Conservation (phyloP, 75 land plant genomes). For the Isoetes taiwanensis region DNA sequence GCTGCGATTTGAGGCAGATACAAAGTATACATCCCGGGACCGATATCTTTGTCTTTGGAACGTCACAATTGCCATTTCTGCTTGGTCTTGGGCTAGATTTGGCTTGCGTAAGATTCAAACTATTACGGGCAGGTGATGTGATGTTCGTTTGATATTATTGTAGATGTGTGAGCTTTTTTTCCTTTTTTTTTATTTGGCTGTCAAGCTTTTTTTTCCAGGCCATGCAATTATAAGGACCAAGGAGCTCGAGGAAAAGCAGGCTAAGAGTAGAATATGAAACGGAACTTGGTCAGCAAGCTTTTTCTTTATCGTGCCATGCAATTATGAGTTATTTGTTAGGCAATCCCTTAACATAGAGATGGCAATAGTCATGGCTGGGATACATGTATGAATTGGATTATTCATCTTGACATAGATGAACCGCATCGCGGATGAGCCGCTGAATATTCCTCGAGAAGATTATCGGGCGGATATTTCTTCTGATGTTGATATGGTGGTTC, state of each 20-base stretch:
- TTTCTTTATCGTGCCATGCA: slow-evolving; percentile 92
- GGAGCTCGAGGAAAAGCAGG: slow-evolving; percentile 87
- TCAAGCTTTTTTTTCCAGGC: no score
- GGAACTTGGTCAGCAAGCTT: slow-evolving; percentile 91
- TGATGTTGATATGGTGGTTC: slow-evolving; percentile 87
- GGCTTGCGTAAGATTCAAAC: no score
- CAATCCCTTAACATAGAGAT: slow-evolving; percentile 99
- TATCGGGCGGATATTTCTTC: slow-evolving; percentile 55
- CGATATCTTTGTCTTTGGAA: no score
- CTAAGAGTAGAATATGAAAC: slow-evolving; percentile 99
- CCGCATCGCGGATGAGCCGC: slow-evolving; percentile 85
- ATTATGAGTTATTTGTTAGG: slow-evolving; percentile 93
- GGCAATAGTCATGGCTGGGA: slow-evolving; percentile 87
- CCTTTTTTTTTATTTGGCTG: no score
- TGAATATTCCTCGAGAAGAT: slow-evolving; percentile 60
- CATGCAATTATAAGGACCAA: slow-evolving; percentile 80
- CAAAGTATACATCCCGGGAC: no score
- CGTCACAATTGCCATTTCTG: no score
- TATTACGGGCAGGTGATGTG: no score
- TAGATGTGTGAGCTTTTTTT: no score
- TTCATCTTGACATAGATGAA: slow-evolving; percentile 96
- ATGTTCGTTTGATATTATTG: no score
- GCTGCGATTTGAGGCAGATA: no score
- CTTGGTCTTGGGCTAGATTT: no score
- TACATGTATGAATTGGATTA: slow-evolving; percentile 88